phyloP scores from a whole-genome alignment of 2,329 filamentous ascomycete genomes.

The Aulographum hederae region DNA sequence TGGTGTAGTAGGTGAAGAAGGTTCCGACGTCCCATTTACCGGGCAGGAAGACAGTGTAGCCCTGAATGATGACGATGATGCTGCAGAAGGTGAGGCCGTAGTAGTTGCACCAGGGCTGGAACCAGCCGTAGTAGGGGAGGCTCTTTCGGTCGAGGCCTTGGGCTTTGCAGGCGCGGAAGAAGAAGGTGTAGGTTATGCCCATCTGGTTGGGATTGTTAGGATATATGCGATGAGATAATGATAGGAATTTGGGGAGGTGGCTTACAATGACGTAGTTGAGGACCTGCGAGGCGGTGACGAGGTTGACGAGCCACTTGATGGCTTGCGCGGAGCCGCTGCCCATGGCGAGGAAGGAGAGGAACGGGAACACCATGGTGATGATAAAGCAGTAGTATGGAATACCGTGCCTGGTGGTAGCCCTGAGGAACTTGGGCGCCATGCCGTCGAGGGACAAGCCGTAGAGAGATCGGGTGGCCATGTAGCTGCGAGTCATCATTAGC shows the following conservation, averaged over 20 bases:
- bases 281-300: no score
- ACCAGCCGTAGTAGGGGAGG: slow-evolving; percentile 34
- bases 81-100: slow-evolving; percentile 5
- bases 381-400: slow-evolving; percentile 4
- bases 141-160: slow-evolving; percentile 27
- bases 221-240: no score
- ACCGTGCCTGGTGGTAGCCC: slow-evolving; percentile 5
- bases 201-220: slow-evolving; percentile 40
- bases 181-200: slow-evolving; percentile 26
- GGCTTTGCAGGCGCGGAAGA: slow-evolving; percentile 25
- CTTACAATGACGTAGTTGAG: no score
- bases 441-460: slow-evolving; percentile 5
- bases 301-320: slow-evolving; percentile 32
- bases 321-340: slow-evolving; percentile 29
- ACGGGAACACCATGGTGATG: slow-evolving; percentile 4
- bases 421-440: slow-evolving; percentile 4
- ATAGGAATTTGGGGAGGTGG: no score
- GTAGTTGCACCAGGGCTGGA: slow-evolving; percentile 35
- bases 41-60: slow-evolving; percentile 4
- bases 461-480: slow-evolving; percentile 21
- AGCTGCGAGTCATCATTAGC: no score
- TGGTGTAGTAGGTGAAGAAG: slow-evolving; percentile 16
- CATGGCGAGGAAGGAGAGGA: slow-evolving; percentile 30
- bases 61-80: slow-evolving; percentile 9
- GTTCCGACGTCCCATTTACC: slow-evolving; percentile 2